Evolutionary conservation across 768 basidiomycete species (phyloP).

Genomic region (Amanita rimosa): DNA sequence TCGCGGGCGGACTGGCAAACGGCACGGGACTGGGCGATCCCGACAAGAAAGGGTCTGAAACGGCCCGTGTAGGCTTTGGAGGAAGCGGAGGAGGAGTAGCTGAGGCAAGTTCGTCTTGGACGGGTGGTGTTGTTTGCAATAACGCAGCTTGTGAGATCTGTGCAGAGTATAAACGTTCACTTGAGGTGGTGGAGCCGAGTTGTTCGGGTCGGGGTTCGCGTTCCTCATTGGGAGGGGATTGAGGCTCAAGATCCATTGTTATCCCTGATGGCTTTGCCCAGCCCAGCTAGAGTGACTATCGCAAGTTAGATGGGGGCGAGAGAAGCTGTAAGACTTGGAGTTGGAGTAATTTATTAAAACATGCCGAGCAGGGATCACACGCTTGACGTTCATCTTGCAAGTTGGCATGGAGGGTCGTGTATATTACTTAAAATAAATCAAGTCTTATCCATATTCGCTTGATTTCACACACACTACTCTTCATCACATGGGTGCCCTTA

Average conservation of each 20-base stretch:
- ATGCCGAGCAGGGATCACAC: background rate
- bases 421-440: no score
- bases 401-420: no score
- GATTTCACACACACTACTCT: background rate
- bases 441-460: no score
- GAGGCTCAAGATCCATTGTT: background rate
- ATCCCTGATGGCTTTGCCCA: no score
- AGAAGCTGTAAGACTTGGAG: background rate
- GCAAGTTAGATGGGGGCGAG: background rate
- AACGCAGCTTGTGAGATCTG: background rate
- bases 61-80: background rate
- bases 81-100: background rate
- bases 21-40: background rate
- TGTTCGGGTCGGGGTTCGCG: background rate
- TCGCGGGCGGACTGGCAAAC: no score
- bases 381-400: background rate
- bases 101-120: background rate
- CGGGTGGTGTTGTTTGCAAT: no score
- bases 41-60: background rate
- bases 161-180: background rate
- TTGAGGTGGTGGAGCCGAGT: background rate
- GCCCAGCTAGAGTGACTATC: no score
- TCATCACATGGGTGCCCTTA: constrained; percentile 2
- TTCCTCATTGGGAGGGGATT: background rate
- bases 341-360: background rate